phyloP scores from a whole-genome alignment of 352 stramenopile genomes.

The Phytophthora hybrid region DNA sequence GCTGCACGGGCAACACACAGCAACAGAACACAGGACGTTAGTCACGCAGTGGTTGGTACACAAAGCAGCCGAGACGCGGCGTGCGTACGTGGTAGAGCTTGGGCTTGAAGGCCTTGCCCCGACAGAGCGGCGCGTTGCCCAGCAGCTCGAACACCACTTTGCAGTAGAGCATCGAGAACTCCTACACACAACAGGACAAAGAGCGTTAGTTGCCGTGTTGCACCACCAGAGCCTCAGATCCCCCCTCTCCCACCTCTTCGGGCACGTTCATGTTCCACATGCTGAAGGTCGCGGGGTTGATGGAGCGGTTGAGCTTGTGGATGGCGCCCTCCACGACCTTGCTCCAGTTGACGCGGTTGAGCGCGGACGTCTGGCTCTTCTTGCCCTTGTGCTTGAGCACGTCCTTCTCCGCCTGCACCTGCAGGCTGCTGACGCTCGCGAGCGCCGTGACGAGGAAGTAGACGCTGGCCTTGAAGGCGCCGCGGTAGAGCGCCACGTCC shows the following conservation, averaged over 20 bases:
- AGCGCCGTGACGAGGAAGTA: conserved; percentile 80
- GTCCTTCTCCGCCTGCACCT: conserved; percentile 66
- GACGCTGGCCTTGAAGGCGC: conserved; percentile 70
- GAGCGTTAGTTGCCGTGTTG: neutral
- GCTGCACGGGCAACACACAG: conserved; percentile 37
- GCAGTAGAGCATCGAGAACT: conserved; percentile 82
- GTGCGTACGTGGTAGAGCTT: conserved; percentile 73
- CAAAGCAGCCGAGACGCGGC: neutral
- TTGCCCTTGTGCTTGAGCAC: conserved; percentile 68
- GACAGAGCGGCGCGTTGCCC: conserved; percentile 68
- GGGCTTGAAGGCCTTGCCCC: conserved; percentile 64
- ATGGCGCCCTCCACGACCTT: conserved; percentile 72
- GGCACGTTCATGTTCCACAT: conserved; percentile 86
- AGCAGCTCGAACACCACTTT: conserved; percentile 75
- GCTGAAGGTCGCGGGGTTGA: conserved; percentile 67
- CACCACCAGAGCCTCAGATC: too few relatives aligned
- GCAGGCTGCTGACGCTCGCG: conserved; percentile 54
- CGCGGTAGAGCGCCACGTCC: conserved; percentile 54
- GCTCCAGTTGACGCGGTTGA: conserved; percentile 67
- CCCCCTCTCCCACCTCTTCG: conserved; percentile 57
- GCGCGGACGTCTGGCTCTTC: conserved; percentile 44
- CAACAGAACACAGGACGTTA: neutral
- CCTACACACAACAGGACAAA: conserved; percentile 33
- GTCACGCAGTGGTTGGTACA: neutral
- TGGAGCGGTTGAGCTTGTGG: conserved; percentile 65